These are phyloP conservation scores for Favolaschia claudopus DNA, from an alignment of 768 basidiomycete species.

Conservation along the genomic window DNA sequence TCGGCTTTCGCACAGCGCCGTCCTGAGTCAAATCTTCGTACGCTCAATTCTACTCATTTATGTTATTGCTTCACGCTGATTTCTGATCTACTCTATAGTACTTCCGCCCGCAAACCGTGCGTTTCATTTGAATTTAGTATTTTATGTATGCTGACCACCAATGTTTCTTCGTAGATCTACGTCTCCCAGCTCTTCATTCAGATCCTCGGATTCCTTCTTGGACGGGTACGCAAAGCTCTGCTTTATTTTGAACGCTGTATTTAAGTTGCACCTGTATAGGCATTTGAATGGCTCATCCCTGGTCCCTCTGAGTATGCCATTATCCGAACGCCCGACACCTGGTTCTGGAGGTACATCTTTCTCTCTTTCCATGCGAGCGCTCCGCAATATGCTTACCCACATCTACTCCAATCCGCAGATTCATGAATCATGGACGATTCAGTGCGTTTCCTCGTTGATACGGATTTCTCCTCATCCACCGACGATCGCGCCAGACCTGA, in stretches of 20 bases:
- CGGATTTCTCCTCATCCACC: no score
- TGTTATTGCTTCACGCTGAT: not conserved
- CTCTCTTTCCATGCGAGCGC: no score
- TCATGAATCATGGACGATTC: slow-evolving; percentile 57
- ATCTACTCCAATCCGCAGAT: no score
- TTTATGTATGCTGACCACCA: no score
- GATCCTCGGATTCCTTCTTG: slow-evolving; percentile 19
- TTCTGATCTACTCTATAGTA: slow-evolving; percentile 36
- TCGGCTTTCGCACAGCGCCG: no score
- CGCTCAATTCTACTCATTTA: not conserved
- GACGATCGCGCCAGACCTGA: no score
- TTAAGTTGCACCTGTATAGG: not conserved
- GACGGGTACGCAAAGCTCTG: slow-evolving; percentile 14
- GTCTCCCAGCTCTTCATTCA: slow-evolving; percentile 31
- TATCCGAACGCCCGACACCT: no score
- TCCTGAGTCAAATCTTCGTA: slow-evolving; percentile 30
- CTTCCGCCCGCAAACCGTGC: slow-evolving; percentile 25
- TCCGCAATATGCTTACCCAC: no score
- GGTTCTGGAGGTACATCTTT: no score
- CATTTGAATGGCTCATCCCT: slow-evolving; percentile 26
- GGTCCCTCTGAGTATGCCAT: slow-evolving; percentile 25
- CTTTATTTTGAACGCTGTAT: not conserved
- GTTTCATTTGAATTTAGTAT: no score
- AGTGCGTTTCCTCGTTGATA: slow-evolving; percentile 33
- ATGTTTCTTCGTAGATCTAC: no score